Base-by-base conservation (phyloP, 1,284 basidiomycete genomes). In the Stygiomarasmius scandens region DNA sequence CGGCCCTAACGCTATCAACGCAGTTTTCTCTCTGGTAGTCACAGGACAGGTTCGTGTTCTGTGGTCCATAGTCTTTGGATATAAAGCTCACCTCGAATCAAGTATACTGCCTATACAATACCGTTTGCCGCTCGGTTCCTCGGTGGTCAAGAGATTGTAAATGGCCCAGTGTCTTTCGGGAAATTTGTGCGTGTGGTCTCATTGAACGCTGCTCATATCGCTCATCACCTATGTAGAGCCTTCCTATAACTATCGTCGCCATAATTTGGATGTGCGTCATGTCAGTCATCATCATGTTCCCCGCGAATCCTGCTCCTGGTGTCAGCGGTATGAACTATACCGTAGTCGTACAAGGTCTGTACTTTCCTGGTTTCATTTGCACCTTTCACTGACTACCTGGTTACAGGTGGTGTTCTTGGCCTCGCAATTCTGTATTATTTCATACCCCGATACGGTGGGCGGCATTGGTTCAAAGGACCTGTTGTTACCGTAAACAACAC, bases 151-250 rank as follows among this genome's bases (percentile, higher is more conserved):
- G 59, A 63, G 11, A 70, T 69, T 58, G 58, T 60, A 29, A 62
- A 61, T 16, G 71, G 71, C 3, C 69, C 70, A 3, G 70, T 73
- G 51, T 57, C 48, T 45, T 57, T 70, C 16, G 69, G 71, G n/a
- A 48, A 56, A 45, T 63, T 64, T 52, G 68, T 71, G 52, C 53
- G 67, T 36, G 25, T 50, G 19, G 52, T 32, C 29, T 32, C 6
- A 10, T 46, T 47, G 36, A 43, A 2, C 16, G 20, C 8, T 50
- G 24, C 16, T 23, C n/a, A 47, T 12, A 32, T 29, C 12, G 11
- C 10, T 6, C 8, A 22, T 16, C 32, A 16, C 8, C 24, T 43
- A 20, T 47, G 23, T 47, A 69, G 67, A 65, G 68, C 24, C 51
- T 65, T 8, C 64, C 66, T 5, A 58, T 69, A 41, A 63, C 67